Conservation (phyloP, 2,329 filamentous ascomycete genomes). For the Fusarium avenaceum region DNA sequence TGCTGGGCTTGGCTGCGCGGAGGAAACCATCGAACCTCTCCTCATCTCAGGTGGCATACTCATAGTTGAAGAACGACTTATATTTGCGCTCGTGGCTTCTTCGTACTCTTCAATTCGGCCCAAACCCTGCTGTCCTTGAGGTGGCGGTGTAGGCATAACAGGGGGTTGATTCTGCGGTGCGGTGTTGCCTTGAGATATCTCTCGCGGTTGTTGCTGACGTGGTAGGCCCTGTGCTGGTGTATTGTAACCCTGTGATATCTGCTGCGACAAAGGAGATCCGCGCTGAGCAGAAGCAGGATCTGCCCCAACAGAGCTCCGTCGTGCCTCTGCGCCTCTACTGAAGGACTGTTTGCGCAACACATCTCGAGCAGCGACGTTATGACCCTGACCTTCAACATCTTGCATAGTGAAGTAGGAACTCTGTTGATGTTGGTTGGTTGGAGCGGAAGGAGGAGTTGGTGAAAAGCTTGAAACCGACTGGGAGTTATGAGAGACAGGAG, state of each 20-base stretch:
- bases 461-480: slow-evolving; percentile 32
- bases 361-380: slow-evolving; percentile 42
- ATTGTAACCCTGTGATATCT: slow-evolving; percentile 13
- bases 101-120: slow-evolving; percentile 48
- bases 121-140: slow-evolving; percentile 37
- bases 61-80: slow-evolving; percentile 39
- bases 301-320: slow-evolving; percentile 41
- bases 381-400: slow-evolving; percentile 38
- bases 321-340: slow-evolving; percentile 37
- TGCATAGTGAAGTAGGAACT: slow-evolving; percentile 42
- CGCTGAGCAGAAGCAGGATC: slow-evolving; percentile 29
- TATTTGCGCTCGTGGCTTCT: slow-evolving; percentile 29
- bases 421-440: slow-evolving; percentile 29
- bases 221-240: slow-evolving; percentile 12
- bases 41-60: slow-evolving; percentile 31
- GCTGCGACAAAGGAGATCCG: slow-evolving; percentile 31
- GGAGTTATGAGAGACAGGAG: slow-evolving; percentile 45
- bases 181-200: slow-evolving; percentile 28
- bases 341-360: slow-evolving; percentile 45
- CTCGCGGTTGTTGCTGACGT: slow-evolving; percentile 32
- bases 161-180: slow-evolving; percentile 21
- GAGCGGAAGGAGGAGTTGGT: slow-evolving; percentile 35
- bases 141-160: slow-evolving; percentile 18
- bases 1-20: slow-evolving; percentile 37
- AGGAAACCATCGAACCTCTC: slow-evolving; percentile 34